Base-by-base conservation (phyloP, 176 grass and related monocot genomes). In the Aegilops speltoides region DNA sequence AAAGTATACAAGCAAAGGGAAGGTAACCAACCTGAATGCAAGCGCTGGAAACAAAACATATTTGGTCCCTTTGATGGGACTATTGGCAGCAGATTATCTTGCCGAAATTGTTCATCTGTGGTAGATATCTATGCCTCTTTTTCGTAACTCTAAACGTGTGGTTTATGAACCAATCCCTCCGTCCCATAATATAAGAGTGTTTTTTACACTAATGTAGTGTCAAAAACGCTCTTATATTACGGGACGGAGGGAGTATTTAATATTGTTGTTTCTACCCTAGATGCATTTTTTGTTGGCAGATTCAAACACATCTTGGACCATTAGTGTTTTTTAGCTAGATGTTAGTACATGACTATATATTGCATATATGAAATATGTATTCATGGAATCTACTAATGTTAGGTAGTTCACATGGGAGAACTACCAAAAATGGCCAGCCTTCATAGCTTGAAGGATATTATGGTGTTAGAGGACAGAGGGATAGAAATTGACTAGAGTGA, bases 11-110 rank as follows among this genome's bases (percentile, higher is more conserved):
- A 85, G 38, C 89, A 84, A 91, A 87, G 84, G 81, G 87, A 86
- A 88, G 88, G 88, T 88, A 85, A 84, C 82, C 90, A 87, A 76
- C 81, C 82, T 77, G 88, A 94, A 87, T 92, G 80, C 80, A 76
- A 92, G 82, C 73, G 81, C 74, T 98, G 96, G 93, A 96, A 81
- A 89, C 89, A 92, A 82, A 91, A 92, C 89, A 64, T 92, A 86
- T 92, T 89, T 88, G 93, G 93, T 8, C 96, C 92, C 81, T 96
- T 94, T 81, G 86, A 94, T 91, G 93, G 93, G 87, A 92, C 93
- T 73, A 86, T 94, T 86, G 89, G 88, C 86, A 98, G 96, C 90
- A 94, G 90, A 81, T 95, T 98, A 87, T 92, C 92, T 78, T 96
- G 96, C 88, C 89, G 83, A 79, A 91, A 89, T 86, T 98, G 96